Evolutionary conservation across 1,284 basidiomycete genomes (phyloP).

Genomic region (Fistulinella staudtii): DNA sequence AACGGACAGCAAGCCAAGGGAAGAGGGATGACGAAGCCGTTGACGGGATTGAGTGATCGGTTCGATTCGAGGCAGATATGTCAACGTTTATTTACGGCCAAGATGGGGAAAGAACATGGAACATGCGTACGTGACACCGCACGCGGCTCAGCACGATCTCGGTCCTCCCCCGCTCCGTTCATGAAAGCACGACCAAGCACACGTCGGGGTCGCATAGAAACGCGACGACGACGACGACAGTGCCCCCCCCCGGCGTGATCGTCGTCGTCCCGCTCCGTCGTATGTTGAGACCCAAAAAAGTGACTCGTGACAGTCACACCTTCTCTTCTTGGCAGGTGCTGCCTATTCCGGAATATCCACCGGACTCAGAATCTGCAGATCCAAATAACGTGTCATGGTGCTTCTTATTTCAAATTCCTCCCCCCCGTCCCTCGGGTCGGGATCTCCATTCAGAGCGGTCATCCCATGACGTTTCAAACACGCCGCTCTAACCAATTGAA

Average conservation of each 20-base stretch:
- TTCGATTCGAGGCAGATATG: constrained; percentile 21
- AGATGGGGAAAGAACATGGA: constrained; percentile 18
- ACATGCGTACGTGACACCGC: constrained; percentile 26
- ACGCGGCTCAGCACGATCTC: constrained; percentile 10
- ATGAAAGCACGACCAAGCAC: constrained; percentile 1
- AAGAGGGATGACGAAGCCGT: constrained; percentile 17
- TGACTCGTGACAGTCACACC: too few species aligned
- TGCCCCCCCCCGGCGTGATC: too few species aligned
- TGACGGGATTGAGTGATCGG: constrained; percentile 30
- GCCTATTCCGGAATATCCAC: constrained; percentile 8
- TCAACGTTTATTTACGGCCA: constrained; percentile 29
- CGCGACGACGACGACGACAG: too few species aligned
- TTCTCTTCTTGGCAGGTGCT: constrained; percentile 21
- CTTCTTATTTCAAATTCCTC: constrained; percentile 34
- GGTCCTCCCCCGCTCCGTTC: constrained; percentile 1
- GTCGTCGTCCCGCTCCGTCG: too few species aligned
- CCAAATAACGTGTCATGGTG: constrained; percentile 27
- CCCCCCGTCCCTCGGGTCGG: constrained; percentile 6
- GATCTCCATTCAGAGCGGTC: constrained; percentile 8
- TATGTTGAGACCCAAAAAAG: too few species aligned
- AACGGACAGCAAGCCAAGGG: constrained; percentile 13
- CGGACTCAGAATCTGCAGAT: constrained; percentile 29
- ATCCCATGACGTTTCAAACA: constrained; percentile 9
- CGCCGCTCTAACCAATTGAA: background rate
- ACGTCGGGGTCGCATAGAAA: constrained; percentile 11